Conservation (phyloP, 805 yeast species). For the Candida broadrunensis region DNA sequence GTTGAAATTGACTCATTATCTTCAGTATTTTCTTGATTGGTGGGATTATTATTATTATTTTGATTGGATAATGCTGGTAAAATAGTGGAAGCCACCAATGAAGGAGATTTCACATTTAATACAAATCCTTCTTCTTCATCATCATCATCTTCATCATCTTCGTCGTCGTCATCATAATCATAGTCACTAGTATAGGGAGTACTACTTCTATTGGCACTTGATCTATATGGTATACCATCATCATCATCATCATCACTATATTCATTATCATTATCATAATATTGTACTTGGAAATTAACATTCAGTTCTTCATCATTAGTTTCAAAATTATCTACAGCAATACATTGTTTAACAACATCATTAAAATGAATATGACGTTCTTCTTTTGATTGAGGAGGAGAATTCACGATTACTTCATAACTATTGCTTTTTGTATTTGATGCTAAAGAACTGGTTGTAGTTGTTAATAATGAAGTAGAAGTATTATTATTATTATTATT, state of each 20-base stretch:
- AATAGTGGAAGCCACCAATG: constrained; percentile 21
- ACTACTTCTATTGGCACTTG: constrained; percentile 3
- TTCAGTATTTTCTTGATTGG: constrained; percentile 13
- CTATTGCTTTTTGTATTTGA: no score
- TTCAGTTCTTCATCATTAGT: constrained; percentile 29
- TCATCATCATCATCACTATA: constrained; percentile 6
- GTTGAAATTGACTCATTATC: constrained; percentile 30
- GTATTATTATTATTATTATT: neutral
- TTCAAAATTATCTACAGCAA: constrained; percentile 56
- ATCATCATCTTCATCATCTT: constrained; percentile 35
- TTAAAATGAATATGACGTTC: constrained; percentile 82
- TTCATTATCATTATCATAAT: constrained; percentile 11
- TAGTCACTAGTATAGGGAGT: constrained; percentile 5
- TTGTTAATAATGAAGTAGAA: neutral
- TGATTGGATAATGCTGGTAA: constrained; percentile 19
- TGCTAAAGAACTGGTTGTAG: neutral
- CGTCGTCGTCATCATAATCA: constrained; percentile 22
- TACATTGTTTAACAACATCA: constrained; percentile 92
- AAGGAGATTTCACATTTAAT: constrained; percentile 49
- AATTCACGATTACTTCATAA: no score
- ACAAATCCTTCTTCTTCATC: constrained; percentile 71
- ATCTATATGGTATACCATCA: constrained; percentile 10
- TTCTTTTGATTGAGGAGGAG: neutral
- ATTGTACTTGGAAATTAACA: constrained; percentile 11
- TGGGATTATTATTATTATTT: neutral